phyloP scores from a whole-genome alignment of 2,329 filamentous ascomycete species.

The Grosmannia huntii region DNA sequence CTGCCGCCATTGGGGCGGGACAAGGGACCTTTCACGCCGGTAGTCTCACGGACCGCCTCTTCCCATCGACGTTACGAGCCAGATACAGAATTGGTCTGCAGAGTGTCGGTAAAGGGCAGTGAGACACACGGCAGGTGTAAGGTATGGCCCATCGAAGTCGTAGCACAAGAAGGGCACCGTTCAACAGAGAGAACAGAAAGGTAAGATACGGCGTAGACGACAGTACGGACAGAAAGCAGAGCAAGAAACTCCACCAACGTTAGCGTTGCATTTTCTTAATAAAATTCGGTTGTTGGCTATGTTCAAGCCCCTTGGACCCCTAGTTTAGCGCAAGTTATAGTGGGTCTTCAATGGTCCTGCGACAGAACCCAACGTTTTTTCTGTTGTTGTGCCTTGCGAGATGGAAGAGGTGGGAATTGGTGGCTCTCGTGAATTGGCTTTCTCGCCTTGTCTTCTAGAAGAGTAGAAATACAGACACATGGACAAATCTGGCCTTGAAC shows the following conservation, averaged over 20 bases:
- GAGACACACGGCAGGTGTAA: background rate
- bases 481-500: too few relatives aligned
- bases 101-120: constrained; percentile 1
- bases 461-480: background rate
- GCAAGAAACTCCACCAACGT: background rate
- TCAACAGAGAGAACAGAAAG: too few relatives aligned
- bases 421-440: background rate
- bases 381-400: background rate
- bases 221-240: too few relatives aligned
- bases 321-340: constrained; percentile 4
- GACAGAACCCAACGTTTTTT: constrained; percentile 2
- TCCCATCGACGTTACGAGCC: too few relatives aligned
- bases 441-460: background rate
- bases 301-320: background rate
- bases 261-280: background rate
- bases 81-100: background rate
- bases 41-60: background rate
- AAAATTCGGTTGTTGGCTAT: background rate
- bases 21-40: background rate
- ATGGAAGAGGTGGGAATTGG: background rate
- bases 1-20: background rate
- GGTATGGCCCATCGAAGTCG: background rate
- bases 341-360: background rate
- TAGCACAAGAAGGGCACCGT: too few relatives aligned
- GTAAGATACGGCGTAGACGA: too few relatives aligned